Evolutionary conservation across 1,139 yeast genomes (phyloP), one percentile per base, ranked within the genome.

Genomic region (Lodderomyces elongisporus): DNA sequence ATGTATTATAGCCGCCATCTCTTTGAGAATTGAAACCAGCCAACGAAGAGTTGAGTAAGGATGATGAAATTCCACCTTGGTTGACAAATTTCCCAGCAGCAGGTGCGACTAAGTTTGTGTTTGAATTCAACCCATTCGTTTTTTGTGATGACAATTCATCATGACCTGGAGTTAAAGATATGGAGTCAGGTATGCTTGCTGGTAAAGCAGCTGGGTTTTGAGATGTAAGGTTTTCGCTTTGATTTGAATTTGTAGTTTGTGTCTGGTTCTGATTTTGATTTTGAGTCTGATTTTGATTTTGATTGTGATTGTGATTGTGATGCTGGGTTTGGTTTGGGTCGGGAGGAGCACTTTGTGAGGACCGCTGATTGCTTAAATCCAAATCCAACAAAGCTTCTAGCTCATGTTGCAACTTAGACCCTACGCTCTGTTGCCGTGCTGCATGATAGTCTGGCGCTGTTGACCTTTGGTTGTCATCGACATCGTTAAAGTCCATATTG

Each of bases 311-410:
- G 25, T 3, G 14, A 18, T 12, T 32, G 34, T 14, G 25, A 24
- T 9, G 32, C 7, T 20, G 22, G 7, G 22, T 10, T 7, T 20
- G 22, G 10, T 20, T 20, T 10, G 10, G 22, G 9, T 8, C 9
- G 9, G 22, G 10, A 10, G 10, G 7, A 10, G 29, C 31, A 14
- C 37, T 31, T 14, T 28, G 31, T 9, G 35, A 31, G 9, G 12
- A 20, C 32, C 36, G 31, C 10, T 40, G 33, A 25, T 38, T 36
- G 12, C 53, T 56, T 36, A 68, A 59, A 47, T 67, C 74, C 48
- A 68, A 57, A 43, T 68, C 73, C 52, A 68, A 62, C 41, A 68
- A 55, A 12, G 73, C 66, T 44, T 61, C 72, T 47, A 63, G 68
- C 51, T 60, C 76, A 37, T 60, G 74, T 52, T 60, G 72, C 44